Evolutionary conservation across 805 yeast genomes (phyloP), one percentile per base, ranked within the genome.

Genomic region (Yarrowia porcina): DNA sequence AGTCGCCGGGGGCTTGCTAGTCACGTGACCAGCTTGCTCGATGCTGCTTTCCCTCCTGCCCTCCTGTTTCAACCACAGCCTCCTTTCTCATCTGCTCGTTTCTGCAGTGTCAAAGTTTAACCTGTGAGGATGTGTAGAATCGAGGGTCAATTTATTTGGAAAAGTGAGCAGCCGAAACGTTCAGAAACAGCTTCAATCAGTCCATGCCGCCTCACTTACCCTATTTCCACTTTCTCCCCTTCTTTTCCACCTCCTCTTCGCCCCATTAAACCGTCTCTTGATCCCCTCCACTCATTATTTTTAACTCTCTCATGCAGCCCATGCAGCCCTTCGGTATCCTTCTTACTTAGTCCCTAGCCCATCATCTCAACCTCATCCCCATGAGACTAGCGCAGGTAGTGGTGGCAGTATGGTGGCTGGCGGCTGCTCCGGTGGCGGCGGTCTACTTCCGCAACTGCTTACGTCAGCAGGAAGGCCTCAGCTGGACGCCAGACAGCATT

Each of bases 401-500:
- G 41, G 38, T 47, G 38, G n/a, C n/a, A n/a, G n/a, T n/a, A n/a
- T n/a, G n/a, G n/a, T n/a, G n/a, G n/a, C n/a, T n/a, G n/a, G n/a
- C 23, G 39, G 41, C 41, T 35, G 41, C 17, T 5, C 39, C 57
- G 20, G 41, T 28, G 5, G 20, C 27, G 2, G 57, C 57, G 21
- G 4, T 49, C 3, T 49, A 49, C 30, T 49, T 49, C 12, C 9
- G 11, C 20, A 32, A 49, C 41, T 49, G 57, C n/a, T 35, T 54
- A 11, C 47, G 9, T 25, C n/a, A 12, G 12, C 28, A 7, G 21
- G 44, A 30, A 13, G 28, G 28, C 8, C 47, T 39, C 2, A 17
- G 25, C 9, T 54, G 61, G 61, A 20, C 13, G 17, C 61, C 62
- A n/a, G 23, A 57, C 20, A n/a, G 23, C 18, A 30, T 57, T n/a